Conservation (phyloP, 73 alveolate genomes). For the Paramecium tetraurelia region DNA sequence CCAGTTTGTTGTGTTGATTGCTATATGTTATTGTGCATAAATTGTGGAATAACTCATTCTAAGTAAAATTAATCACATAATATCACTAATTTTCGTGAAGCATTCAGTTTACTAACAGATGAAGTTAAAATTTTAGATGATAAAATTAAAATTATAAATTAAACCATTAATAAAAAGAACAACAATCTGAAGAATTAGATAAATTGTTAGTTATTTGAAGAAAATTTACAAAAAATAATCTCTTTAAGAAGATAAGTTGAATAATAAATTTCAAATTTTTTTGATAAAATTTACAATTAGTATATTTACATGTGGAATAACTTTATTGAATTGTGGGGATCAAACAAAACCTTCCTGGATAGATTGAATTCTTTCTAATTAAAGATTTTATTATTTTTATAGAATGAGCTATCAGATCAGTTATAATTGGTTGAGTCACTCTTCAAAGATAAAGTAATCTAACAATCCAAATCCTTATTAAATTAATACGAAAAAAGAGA, state of each 20-base stretch:
- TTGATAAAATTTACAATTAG: background rate
- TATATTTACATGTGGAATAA: background rate
- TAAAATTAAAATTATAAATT: background rate
- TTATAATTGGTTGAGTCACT: background rate
- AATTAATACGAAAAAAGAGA: background rate
- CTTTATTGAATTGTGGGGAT: conserved; percentile 1
- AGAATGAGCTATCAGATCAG: background rate
- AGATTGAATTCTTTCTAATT: background rate
- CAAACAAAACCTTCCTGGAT: background rate
- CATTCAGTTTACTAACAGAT: background rate
- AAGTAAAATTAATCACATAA: background rate
- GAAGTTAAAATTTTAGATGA: background rate
- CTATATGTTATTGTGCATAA: background rate
- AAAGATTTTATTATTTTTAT: background rate
- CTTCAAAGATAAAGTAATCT: background rate
- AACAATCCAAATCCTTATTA: background rate
- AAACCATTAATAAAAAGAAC: background rate
- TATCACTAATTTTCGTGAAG: background rate
- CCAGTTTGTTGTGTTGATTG: conserved; percentile 30
- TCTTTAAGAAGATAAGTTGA: background rate
- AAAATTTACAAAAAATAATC: background rate
- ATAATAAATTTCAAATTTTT: background rate
- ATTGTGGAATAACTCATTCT: conserved; percentile 1
- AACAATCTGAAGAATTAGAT: background rate
- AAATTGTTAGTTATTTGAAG: background rate